Evolutionary conservation across 495 filamentous ascomycete genomes (phyloP).

Genomic region (Hyaloscypha finlandica): DNA sequence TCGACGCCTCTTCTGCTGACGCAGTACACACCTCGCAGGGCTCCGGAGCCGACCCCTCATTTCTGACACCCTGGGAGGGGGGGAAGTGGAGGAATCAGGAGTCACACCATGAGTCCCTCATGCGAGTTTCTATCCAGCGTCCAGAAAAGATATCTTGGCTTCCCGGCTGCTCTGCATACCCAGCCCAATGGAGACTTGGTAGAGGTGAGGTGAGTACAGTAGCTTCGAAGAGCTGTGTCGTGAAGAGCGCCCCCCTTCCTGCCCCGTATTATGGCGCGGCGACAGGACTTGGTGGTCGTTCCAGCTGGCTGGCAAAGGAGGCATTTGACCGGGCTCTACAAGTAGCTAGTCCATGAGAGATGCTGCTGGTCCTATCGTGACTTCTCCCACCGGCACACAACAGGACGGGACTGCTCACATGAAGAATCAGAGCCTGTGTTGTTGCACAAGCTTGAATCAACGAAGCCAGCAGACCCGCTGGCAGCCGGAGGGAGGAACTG

Average conservation of each 20-base stretch:
- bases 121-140: no score
- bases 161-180: no score
- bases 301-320: background rate
- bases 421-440: background rate
- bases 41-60: background rate
- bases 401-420: background rate
- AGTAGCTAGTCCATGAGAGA: background rate
- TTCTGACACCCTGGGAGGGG: background rate
- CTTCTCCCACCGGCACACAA: background rate
- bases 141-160: no score
- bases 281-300: no score
- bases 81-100: no score
- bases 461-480: background rate
- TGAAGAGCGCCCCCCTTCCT: no score
- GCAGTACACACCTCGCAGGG: background rate
- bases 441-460: background rate
- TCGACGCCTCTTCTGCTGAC: background rate
- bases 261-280: no score
- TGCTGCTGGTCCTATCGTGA: background rate
- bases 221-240: no score
- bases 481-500: background rate
- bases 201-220: no score
- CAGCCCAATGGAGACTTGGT: no score
- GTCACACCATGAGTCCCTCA: no score
- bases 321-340: background rate